Conservation (phyloP, 495 filamentous ascomycete species). For the Platismatia glauca region DNA sequence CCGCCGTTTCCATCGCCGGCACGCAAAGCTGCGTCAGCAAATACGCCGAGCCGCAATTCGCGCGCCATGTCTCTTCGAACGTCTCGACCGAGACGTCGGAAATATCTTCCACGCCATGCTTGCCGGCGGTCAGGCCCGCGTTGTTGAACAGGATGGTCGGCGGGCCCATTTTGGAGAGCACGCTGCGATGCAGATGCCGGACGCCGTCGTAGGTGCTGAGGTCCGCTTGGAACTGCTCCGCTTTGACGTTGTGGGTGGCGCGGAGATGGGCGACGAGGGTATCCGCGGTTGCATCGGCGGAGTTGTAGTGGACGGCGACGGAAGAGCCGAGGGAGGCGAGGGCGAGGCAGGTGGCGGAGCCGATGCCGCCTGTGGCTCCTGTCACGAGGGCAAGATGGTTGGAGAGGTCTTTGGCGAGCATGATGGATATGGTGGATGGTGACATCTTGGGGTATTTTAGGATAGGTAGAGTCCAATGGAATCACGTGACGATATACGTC, state of each 20-base stretch:
- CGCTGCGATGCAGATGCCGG: conserved; percentile 25
- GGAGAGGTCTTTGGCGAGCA: neutral
- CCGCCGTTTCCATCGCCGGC: conserved; percentile 40
- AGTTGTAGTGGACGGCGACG: conserved; percentile 31
- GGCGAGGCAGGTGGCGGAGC: conserved; percentile 34
- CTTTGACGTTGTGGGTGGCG: conserved; percentile 11
- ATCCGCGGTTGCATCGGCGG: conserved; percentile 14
- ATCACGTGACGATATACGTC: neutral
- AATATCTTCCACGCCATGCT: conserved; percentile 22
- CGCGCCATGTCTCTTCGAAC: conserved; percentile 46
- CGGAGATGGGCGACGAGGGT: conserved; percentile 18
- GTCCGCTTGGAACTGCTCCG: conserved; percentile 30
- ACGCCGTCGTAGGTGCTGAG: conserved; percentile 28
- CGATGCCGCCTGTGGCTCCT: conserved; percentile 48
- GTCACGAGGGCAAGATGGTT: conserved; percentile 41
- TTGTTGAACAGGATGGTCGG: conserved; percentile 33
- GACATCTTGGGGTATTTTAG: neutral
- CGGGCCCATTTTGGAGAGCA: conserved; percentile 20
- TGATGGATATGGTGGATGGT: neutral
- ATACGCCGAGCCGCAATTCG: conserved; percentile 47
- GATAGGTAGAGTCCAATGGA: neutral
- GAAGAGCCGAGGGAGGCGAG: conserved; percentile 24
- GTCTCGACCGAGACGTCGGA: conserved; percentile 34
- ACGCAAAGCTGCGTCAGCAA: conserved; percentile 44
- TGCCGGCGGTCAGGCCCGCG: conserved; percentile 25